Conservation (phyloP, 805 yeast genomes). For the Metschnikowia borealis region DNA sequence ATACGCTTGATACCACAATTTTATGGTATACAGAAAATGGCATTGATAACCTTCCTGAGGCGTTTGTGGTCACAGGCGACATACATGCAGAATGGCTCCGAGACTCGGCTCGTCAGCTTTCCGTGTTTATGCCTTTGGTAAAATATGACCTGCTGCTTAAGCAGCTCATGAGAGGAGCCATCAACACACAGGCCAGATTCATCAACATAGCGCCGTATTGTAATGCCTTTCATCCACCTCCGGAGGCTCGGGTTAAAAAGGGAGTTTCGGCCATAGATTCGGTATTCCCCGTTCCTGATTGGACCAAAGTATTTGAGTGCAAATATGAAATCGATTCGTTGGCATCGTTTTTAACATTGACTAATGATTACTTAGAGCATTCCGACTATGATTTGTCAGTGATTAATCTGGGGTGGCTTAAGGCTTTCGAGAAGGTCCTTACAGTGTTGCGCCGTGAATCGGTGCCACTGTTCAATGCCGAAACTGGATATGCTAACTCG, state of each 20-base stretch:
- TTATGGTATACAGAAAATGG: conserved; percentile 52
- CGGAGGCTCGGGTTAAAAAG: conserved; percentile 42
- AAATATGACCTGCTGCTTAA: conserved; percentile 46
- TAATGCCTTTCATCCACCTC: conserved; percentile 89
- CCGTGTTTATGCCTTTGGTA: conserved; percentile 66
- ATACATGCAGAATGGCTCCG: conserved; percentile 92
- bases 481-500: conserved; percentile 44
- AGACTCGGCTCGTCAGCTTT: conserved; percentile 79
- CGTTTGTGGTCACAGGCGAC: conserved; percentile 88
- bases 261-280: conserved; percentile 55
- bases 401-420: conserved; percentile 49
- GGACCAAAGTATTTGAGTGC: conserved; percentile 77
- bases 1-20: conserved; percentile 83
- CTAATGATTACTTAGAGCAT: conserved; percentile 62
- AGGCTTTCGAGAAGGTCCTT: conserved; percentile 51
- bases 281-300: conserved; percentile 68
- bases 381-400: conserved; percentile 48
- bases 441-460: conserved; percentile 57
- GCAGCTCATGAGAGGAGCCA: conserved; percentile 68
- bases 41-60: conserved; percentile 35
- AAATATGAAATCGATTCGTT: conserved; percentile 85
- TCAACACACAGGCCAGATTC: conserved; percentile 69
- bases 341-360: conserved; percentile 73
- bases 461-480: conserved; percentile 52
- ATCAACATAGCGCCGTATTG: conserved; percentile 70